Evolutionary conservation across 768 basidiomycete genomes (phyloP).

Genomic region (Artomyces pyxidatus): DNA sequence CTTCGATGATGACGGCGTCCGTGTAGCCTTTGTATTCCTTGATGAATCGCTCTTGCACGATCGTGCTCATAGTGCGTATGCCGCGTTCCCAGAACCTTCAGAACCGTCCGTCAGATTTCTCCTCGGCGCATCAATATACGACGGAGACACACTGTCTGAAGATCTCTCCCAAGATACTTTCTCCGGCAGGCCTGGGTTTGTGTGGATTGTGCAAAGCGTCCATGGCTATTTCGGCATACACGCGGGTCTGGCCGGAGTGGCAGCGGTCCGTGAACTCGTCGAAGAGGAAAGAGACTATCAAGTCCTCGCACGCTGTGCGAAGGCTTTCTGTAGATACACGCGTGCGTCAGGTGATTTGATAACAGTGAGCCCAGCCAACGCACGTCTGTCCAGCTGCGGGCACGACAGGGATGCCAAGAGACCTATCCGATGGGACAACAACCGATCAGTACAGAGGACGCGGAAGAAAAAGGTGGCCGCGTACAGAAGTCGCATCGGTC

Average conservation of each 20-base stretch:
- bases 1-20: slow-evolving; percentile 32
- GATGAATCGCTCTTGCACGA: slow-evolving; percentile 28
- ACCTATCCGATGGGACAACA: too few species aligned
- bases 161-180: slow-evolving; percentile 32
- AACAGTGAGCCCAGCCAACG: slow-evolving; percentile 1
- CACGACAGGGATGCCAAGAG: slow-evolving; percentile 31
- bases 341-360: neutral
- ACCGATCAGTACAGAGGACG: neutral
- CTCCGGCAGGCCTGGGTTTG: slow-evolving; percentile 25
- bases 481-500: slow-evolving; percentile 16
- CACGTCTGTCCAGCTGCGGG: slow-evolving; percentile 27
- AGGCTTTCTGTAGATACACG: neutral
- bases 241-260: slow-evolving; percentile 21
- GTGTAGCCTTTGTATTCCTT: slow-evolving; percentile 28
- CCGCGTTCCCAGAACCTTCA: neutral
- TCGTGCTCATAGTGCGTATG: slow-evolving; percentile 18
- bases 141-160: slow-evolving; percentile 27
- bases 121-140: neutral
- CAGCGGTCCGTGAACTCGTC: slow-evolving; percentile 44
- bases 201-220: slow-evolving; percentile 31
- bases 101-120: neutral
- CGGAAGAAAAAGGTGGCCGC: neutral
- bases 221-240: slow-evolving; percentile 28
- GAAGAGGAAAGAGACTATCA: slow-evolving; percentile 41
- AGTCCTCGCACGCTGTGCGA: slow-evolving; percentile 38